phyloP scores from a whole-genome alignment of 2,329 filamentous ascomycete genomes.

The Fusarium luffae region DNA sequence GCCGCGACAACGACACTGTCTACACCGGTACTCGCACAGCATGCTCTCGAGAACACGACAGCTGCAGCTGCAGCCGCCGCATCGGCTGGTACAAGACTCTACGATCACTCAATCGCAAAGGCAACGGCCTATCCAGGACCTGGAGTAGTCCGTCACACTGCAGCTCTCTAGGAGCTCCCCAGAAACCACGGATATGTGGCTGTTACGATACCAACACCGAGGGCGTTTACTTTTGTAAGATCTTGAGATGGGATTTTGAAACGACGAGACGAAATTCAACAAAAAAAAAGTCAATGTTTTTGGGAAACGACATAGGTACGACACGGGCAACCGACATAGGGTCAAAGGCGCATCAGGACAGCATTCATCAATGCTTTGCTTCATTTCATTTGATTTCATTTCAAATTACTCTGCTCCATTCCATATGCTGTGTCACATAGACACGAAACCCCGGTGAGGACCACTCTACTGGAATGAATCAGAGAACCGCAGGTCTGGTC shows the following conservation, averaged over 20 bases:
- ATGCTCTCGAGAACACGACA: slow-evolving; percentile 29
- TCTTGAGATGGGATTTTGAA: slow-evolving; percentile 25
- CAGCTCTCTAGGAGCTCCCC: slow-evolving; percentile 23
- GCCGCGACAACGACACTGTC: slow-evolving; percentile 32
- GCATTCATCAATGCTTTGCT: slow-evolving; percentile 35
- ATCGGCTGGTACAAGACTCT: slow-evolving; percentile 27
- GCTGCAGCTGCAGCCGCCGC: slow-evolving; percentile 20
- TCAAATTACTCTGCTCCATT: slow-evolving; percentile 11
- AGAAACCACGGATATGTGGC: background rate
- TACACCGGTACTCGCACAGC: slow-evolving; percentile 45
- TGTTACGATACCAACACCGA: slow-evolving; percentile 5
- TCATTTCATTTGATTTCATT: background rate
- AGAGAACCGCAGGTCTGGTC: slow-evolving; percentile 27
- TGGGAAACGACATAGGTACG: slow-evolving; percentile 25
- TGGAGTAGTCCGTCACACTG: slow-evolving; percentile 22
- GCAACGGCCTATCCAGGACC: slow-evolving; percentile 26
- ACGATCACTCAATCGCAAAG: slow-evolving; percentile 35
- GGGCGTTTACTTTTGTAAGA: slow-evolving; percentile 32
- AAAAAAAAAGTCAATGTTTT: slow-evolving; percentile 21
- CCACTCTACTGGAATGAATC: slow-evolving; percentile 28
- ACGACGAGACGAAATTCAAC: slow-evolving; percentile 29
- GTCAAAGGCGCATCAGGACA: slow-evolving; percentile 34
- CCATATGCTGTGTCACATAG: slow-evolving; percentile 32
- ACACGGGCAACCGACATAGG: slow-evolving; percentile 17
- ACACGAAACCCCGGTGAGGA: slow-evolving; percentile 34